Evolutionary conservation across 345 rosid species (phyloP).

Genomic region (Boechera stricta): DNA sequence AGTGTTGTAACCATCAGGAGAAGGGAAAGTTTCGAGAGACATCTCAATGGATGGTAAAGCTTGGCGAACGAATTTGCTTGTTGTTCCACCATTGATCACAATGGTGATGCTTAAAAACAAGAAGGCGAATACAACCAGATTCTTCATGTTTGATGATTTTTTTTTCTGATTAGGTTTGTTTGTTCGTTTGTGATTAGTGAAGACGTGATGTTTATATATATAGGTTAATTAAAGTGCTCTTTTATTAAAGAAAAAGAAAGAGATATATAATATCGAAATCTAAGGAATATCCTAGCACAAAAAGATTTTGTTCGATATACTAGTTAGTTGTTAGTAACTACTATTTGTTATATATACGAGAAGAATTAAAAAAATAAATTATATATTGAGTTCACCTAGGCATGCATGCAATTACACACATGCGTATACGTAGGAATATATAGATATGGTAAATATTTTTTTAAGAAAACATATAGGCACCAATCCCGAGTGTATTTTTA

Average conservation of each 20-base stretch:
- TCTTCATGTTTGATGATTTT: not conserved
- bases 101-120: constrained; percentile 2
- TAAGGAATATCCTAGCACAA: not conserved
- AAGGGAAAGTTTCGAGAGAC: constrained; percentile 35
- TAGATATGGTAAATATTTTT: too few relatives aligned
- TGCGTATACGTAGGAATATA: too few relatives aligned
- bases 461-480: too few relatives aligned
- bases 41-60: constrained; percentile 22
- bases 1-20: constrained; percentile 13
- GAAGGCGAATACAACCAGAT: not conserved
- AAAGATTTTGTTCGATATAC: not conserved
- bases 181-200: too few relatives aligned
- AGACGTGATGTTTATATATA: not conserved
- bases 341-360: too few relatives aligned
- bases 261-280: not conserved
- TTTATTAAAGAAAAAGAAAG: not conserved
- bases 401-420: too few relatives aligned
- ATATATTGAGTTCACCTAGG: too few relatives aligned
- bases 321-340: not conserved
- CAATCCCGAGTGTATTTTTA: too few relatives aligned
- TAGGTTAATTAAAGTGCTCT: not conserved
- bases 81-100: constrained; percentile 26
- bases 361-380: too few relatives aligned
- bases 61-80: constrained; percentile 24
- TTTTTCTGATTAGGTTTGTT: too few relatives aligned